phyloP scores from a whole-genome alignment of 78 protist genomes.

The Parvularia atlantis region DNA sequence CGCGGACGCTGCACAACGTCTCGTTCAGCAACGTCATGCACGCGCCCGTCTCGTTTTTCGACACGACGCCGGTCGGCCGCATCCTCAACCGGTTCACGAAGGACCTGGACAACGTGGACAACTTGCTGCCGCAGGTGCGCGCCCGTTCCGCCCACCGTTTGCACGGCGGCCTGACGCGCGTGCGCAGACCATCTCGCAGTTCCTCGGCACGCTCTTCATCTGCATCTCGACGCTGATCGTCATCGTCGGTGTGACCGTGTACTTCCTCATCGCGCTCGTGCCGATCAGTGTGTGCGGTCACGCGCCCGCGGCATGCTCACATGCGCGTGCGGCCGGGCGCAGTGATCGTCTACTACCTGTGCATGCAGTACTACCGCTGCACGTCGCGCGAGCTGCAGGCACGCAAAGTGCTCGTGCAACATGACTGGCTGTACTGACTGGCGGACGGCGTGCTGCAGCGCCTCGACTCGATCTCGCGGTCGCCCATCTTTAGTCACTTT shows the following conservation, averaged over 20 bases:
- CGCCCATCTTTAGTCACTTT: constrained; percentile 66
- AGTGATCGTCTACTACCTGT: constrained; percentile 25
- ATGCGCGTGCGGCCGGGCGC: too few species aligned
- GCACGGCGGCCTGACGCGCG: too few species aligned
- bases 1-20: neutral
- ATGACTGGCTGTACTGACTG: too few species aligned
- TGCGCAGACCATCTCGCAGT: constrained; percentile 12
- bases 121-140: neutral
- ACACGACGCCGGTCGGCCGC: constrained; percentile 94
- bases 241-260: constrained; percentile 27
- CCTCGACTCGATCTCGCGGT: constrained; percentile 49
- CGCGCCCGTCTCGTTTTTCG: constrained; percentile 90
- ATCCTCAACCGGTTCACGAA: constrained; percentile 88
- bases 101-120: constrained; percentile 50
- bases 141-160: too few species aligned
- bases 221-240: constrained; percentile 32
- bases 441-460: too few species aligned
- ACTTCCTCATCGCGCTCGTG: constrained; percentile 29
- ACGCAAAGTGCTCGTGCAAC: too few species aligned
- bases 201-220: constrained; percentile 6
- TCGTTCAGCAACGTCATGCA: neutral
- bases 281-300: constrained; percentile 43
- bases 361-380: constrained; percentile 25
- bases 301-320: too few species aligned
- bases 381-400: constrained; percentile 63